Evolutionary conservation across 192 early-diverging fungal species (phyloP).

Genomic region (Spinellus fusiger): DNA sequence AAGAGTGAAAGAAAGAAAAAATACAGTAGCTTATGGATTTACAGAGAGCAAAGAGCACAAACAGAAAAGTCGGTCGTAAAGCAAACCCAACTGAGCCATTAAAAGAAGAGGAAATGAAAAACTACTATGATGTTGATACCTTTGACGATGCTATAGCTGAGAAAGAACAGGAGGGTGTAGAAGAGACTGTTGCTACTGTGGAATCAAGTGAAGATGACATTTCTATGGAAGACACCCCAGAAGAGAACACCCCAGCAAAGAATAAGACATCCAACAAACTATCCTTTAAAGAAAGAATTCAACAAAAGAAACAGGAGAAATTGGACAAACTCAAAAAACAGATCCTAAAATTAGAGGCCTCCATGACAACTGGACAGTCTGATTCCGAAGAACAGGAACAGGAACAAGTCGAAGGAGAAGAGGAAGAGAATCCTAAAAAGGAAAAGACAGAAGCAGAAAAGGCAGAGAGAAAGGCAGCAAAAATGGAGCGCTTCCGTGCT

Average conservation of each 20-base stretch:
- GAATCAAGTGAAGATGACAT: conserved; percentile 3
- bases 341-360: conserved; percentile 1
- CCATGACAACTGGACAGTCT: conserved; percentile 28
- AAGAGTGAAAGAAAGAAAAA: conserved; percentile 5
- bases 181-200: background rate
- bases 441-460: background rate
- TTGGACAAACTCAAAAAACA: conserved; percentile 8
- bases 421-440: background rate
- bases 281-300: conserved; percentile 8
- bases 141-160: conserved; percentile 60
- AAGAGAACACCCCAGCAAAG: background rate
- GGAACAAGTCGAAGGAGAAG: conserved; percentile 1
- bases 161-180: background rate
- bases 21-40: conserved; percentile 6
- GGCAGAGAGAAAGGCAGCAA: conserved; percentile 32
- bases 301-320: conserved; percentile 10
- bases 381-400: conserved; percentile 70
- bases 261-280: background rate
- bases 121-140: conserved; percentile 74
- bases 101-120: conserved; percentile 33
- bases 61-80: conserved; percentile 24
- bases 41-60: conserved; percentile 13
- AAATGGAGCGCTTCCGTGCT: conserved; percentile 11
- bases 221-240: background rate
- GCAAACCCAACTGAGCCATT: conserved; percentile 46